Evolutionary conservation across 345 rosid species (phyloP).

Genomic region (Gossypium arboreum): DNA sequence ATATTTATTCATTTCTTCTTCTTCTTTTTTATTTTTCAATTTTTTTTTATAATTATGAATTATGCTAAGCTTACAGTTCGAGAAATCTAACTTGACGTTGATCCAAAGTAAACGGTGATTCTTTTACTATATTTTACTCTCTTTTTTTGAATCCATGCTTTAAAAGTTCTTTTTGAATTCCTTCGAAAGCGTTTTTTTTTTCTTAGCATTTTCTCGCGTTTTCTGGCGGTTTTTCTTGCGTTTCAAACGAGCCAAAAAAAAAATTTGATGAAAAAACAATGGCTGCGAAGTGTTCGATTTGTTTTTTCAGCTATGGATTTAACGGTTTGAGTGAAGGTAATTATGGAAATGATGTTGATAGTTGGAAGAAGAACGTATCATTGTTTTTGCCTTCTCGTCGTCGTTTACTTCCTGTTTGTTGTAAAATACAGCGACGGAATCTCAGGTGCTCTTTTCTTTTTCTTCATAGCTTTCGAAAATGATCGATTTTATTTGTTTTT

Average conservation of each 20-base stretch:
- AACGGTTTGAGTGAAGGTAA: slow-evolving; percentile 27
- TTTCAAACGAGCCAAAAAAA: neutral
- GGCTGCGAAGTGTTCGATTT: slow-evolving; percentile 60
- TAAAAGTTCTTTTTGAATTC: neutral
- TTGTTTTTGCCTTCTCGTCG: slow-evolving; percentile 40
- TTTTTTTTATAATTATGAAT: neutral
- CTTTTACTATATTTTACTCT: neutral
- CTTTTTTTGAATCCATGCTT: neutral
- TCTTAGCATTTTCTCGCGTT: neutral
- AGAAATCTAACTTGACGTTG: slow-evolving; percentile 3
- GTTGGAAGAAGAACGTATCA: slow-evolving; percentile 18
- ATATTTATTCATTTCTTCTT: neutral
- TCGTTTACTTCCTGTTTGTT: slow-evolving; percentile 52
- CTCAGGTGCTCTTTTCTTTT: slow-evolving; percentile 42
- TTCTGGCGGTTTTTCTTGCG: too few species aligned
- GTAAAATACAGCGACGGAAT: slow-evolving; percentile 60
- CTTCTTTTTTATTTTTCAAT: neutral
- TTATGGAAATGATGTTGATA: neutral
- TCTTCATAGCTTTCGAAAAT: neutral
- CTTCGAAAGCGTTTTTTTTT: neutral
- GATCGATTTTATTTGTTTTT: neutral
- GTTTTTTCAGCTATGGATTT: slow-evolving; percentile 39
- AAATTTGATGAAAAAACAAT: slow-evolving; percentile 14
- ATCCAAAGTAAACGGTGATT: neutral
- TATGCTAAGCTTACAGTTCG: slow-evolving; percentile 4